Conservation (phyloP, 495 filamentous ascomycete species). For the Eremomyces bilateralis region DNA sequence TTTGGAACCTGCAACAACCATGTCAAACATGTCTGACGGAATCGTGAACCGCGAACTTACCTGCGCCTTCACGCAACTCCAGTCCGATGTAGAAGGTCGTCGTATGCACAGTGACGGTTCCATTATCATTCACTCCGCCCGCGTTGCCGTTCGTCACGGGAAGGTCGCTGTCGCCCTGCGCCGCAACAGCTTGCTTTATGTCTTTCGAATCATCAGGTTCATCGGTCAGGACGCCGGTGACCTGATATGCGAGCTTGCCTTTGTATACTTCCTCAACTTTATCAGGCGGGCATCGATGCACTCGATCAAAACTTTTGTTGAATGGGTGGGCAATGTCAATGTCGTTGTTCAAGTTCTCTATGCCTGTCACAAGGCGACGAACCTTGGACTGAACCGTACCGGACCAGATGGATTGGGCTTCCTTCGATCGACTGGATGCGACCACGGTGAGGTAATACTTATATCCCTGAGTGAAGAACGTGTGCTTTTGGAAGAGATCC, state of each 20-base stretch:
- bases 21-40: slow-evolving; percentile 12
- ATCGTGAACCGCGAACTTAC: slow-evolving; percentile 3
- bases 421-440: slow-evolving; percentile 64
- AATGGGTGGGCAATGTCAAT: slow-evolving; percentile 77
- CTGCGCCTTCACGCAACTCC: slow-evolving; percentile 43
- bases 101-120: slow-evolving; percentile 42
- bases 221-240: slow-evolving; percentile 35
- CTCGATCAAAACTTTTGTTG: slow-evolving; percentile 74
- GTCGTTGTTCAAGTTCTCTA: slow-evolving; percentile 46
- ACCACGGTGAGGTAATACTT: slow-evolving; percentile 87
- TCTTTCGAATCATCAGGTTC: slow-evolving; percentile 36
- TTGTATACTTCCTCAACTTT: slow-evolving; percentile 41
- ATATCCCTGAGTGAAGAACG: slow-evolving; percentile 79
- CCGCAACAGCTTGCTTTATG: slow-evolving; percentile 28
- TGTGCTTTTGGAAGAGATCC: slow-evolving; percentile 68
- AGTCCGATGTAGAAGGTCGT: slow-evolving; percentile 79
- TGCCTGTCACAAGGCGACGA: slow-evolving; percentile 53
- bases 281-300: slow-evolving; percentile 50
- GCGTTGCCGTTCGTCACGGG: slow-evolving; percentile 5
- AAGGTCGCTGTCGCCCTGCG: slow-evolving; percentile 24
- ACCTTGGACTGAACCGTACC: slow-evolving; percentile 87
- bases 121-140: slow-evolving; percentile 14
- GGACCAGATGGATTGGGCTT: slow-evolving; percentile 70
- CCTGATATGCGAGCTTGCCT: slow-evolving; percentile 47
- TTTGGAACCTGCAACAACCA: slow-evolving; percentile 24